A percentile compares a stretch with the other conserved stretches of the same genome.
These are phyloP conservation scores for Allomyces macrogynus DNA, from an alignment of 192 early-diverging fungal species.

Conservation along the genomic window DNA sequence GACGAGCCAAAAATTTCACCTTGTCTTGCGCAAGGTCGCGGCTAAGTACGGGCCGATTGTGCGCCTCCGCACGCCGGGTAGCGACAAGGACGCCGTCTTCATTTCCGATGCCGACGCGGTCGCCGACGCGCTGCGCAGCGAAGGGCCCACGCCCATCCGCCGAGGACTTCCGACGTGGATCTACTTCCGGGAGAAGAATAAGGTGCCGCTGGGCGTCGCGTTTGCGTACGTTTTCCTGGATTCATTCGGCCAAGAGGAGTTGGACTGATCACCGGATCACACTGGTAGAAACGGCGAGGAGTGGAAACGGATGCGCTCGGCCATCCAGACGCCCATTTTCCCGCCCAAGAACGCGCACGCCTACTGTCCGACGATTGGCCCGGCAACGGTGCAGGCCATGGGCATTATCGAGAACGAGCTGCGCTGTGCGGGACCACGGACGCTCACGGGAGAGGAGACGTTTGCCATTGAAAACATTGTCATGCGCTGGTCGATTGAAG, in stretches of 20 bases:
- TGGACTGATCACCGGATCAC: too few species aligned
- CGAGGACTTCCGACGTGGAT: neutral
- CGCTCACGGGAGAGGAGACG: neutral
- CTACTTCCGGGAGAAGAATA: neutral
- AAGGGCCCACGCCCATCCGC: neutral
- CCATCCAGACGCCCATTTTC: neutral
- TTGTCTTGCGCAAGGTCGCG: neutral
- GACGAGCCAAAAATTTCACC: too few species aligned
- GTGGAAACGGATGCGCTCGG: neutral
- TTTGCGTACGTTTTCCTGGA: neutral
- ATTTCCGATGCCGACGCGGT: neutral
- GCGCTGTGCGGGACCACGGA: too few species aligned
- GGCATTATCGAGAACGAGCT: neutral
- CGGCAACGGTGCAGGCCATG: neutral
- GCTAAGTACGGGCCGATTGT: neutral
- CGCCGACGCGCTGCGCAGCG: neutral
- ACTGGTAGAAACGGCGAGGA: neutral
- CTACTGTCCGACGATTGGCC: neutral
- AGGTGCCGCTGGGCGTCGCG: neutral
- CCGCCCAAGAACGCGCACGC: neutral
- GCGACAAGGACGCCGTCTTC: neutral
- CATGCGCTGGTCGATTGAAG: neutral
- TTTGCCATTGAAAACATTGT: neutral
- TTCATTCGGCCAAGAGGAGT: too few species aligned
- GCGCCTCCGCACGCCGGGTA: too few species aligned